A percentile compares a stretch with the other conserved stretches of the same genome.
These are phyloP conservation scores for Epichloe uncinata DNA, from an alignment of 2,329 filamentous ascomycete genomes.

Conservation along the genomic window DNA sequence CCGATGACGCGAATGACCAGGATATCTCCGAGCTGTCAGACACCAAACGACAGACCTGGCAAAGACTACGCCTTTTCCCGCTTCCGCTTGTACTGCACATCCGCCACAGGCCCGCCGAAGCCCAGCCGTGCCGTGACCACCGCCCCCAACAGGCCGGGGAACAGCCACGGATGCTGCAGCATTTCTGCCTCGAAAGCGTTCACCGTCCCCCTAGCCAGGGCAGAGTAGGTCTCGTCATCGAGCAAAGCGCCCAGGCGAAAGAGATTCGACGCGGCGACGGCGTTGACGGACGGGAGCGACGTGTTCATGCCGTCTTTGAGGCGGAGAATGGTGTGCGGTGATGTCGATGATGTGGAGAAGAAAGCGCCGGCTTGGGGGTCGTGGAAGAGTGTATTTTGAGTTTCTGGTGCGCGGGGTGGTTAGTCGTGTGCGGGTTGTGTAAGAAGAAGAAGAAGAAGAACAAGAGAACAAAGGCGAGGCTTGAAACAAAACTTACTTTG, in stretches of 20 bases:
- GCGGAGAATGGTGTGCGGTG: slow-evolving; percentile 63
- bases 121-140: slow-evolving; percentile 67
- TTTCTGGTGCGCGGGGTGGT: slow-evolving; percentile 30
- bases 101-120: slow-evolving; percentile 28
- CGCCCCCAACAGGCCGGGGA: slow-evolving; percentile 62
- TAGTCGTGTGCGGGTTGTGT: slow-evolving; percentile 1
- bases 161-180: slow-evolving; percentile 85
- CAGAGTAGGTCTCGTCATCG: slow-evolving; percentile 48
- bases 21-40: too few species aligned
- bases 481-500: slow-evolving; percentile 44
- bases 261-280: slow-evolving; percentile 75
- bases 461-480: not conserved
- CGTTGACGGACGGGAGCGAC: slow-evolving; percentile 80
- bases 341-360: slow-evolving; percentile 53
- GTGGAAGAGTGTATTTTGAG: slow-evolving; percentile 66
- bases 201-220: slow-evolving; percentile 60
- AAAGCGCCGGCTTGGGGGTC: slow-evolving; percentile 54
- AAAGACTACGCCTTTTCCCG: slow-evolving; percentile 6
- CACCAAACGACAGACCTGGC: too few species aligned
- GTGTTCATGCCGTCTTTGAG: slow-evolving; percentile 95
- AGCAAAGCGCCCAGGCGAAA: slow-evolving; percentile 64
- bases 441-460: too few species aligned
- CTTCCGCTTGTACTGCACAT: slow-evolving; percentile 12
- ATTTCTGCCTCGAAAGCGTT: slow-evolving; percentile 84
- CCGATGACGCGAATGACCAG: too few species aligned